A percentile compares a stretch with the other conserved stretches of the same genome.
Evolutionary conservation across 108 stramenopile species (phyloP).

Genomic region (Chaetoceros tenuissimus): DNA sequence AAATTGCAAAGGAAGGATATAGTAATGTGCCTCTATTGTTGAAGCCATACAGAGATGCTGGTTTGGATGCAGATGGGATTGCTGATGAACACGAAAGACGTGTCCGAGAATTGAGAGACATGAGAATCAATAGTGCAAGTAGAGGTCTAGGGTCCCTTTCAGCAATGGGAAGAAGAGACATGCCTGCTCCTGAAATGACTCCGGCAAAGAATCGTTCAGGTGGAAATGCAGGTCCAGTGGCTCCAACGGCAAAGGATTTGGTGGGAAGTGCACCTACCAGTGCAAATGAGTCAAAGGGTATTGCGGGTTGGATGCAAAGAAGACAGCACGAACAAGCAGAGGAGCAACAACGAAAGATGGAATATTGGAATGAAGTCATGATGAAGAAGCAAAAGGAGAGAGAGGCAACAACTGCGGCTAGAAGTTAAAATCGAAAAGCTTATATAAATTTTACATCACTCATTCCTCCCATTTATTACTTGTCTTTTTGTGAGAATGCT

Average conservation of each 20-base stretch:
- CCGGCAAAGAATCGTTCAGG: conserved; percentile 24
- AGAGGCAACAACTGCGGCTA: too few relatives aligned
- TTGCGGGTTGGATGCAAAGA: conserved; percentile 73
- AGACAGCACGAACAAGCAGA: conserved; percentile 78
- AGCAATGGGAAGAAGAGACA: conserved; percentile 15
- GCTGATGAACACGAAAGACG: conserved; percentile 80
- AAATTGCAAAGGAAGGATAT: conserved; percentile 76
- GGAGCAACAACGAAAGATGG: conserved; percentile 67
- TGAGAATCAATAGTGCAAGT: conserved; percentile 29
- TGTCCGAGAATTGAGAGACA: conserved; percentile 34
- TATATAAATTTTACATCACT: too few relatives aligned
- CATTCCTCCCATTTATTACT: too few relatives aligned
- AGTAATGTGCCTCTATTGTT: conserved; percentile 62
- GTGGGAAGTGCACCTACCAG: conserved; percentile 57
- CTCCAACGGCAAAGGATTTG: conserved; percentile 70
- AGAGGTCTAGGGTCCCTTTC: conserved; percentile 68
- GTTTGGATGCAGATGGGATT: conserved; percentile 84
- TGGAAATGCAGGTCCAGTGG: conserved; percentile 1
- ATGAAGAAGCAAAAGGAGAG: conserved; percentile 70
- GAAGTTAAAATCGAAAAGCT: too few relatives aligned
- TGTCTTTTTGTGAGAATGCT: too few relatives aligned
- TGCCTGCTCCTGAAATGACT: conserved; percentile 60
- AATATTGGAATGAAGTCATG: conserved; percentile 89
- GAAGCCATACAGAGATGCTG: conserved; percentile 44
- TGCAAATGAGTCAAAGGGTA: conserved; percentile 20